phyloP scores from a whole-genome alignment of 176 grass and related monocot genomes.

The Phoenix dactylifera region DNA sequence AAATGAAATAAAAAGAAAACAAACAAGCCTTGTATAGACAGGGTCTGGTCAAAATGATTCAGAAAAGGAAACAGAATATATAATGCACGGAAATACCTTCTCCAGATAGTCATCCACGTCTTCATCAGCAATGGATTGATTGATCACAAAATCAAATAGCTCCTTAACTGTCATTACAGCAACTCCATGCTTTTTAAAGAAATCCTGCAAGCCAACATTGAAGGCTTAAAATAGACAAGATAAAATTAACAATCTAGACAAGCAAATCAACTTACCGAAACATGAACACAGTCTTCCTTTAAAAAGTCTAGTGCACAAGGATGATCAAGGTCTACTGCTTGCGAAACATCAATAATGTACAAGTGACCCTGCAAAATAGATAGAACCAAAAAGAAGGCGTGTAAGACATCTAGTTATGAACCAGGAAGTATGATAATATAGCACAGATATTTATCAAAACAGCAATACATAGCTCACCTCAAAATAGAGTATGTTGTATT shows the following conservation, averaged over 20 bases:
- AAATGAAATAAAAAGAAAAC: not conserved
- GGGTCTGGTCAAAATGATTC: not conserved
- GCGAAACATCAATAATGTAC: constrained; percentile 98
- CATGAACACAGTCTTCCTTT: constrained; percentile 96
- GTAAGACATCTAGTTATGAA: no score
- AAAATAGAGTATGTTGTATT: constrained; percentile 99
- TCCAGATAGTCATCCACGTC: constrained; percentile 77
- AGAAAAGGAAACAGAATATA: not conserved
- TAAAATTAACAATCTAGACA: not conserved
- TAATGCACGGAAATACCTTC: constrained; percentile 39
- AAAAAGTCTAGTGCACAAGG: constrained; percentile 77
- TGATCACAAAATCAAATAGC: constrained; percentile 85
- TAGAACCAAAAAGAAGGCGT: constrained; percentile 1
- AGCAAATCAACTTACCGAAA: constrained; percentile 57
- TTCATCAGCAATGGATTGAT: constrained; percentile 68
- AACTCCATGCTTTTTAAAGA: constrained; percentile 83
- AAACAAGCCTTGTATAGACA: no score
- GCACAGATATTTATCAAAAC: not conserved
- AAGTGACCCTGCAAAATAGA: constrained; percentile 60
- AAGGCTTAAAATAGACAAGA: not conserved
- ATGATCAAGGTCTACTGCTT: constrained; percentile 92
- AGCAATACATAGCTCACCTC: constrained; percentile 45
- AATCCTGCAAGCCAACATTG: constrained; percentile 36
- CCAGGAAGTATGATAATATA: no score
- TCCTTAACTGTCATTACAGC: constrained; percentile 65